These are phyloP conservation scores for Neonectria neomacrospora DNA, from an alignment of 2,329 filamentous ascomycete species.

Conservation along the genomic window DNA sequence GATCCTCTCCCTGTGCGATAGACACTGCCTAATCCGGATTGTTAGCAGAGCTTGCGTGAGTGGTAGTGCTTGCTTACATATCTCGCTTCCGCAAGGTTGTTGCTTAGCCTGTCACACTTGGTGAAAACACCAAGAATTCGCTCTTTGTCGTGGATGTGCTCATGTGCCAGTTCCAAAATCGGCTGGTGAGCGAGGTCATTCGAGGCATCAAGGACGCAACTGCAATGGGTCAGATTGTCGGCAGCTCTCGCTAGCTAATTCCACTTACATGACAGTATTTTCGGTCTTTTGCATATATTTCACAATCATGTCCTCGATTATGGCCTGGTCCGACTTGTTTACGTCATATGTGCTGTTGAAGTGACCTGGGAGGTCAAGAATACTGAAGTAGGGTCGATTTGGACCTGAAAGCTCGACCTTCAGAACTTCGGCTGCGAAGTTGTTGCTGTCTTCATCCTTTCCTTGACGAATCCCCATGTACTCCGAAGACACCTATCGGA, in stretches of 20 bases:
- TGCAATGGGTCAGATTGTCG: conserved; percentile 22
- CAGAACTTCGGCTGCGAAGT: conserved; percentile 52
- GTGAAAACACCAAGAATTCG: conserved; percentile 53
- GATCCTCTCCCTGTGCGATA: conserved; percentile 16
- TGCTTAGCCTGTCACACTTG: conserved; percentile 48
- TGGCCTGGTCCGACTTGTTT: conserved; percentile 45
- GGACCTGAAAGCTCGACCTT: conserved; percentile 53
- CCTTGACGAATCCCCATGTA: conserved; percentile 48
- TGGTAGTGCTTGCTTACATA: neutral
- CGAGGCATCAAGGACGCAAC: conserved; percentile 49
- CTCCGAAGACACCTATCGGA: conserved; percentile 40
- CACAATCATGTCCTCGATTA: conserved; percentile 47
- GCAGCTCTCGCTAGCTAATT: neutral
- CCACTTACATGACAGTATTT: conserved; percentile 53
- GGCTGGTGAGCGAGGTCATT: conserved; percentile 47
- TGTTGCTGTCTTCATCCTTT: conserved; percentile 40
- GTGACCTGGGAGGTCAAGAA: conserved; percentile 52
- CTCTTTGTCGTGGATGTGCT: conserved; percentile 40
- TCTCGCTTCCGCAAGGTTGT: conserved; percentile 25
- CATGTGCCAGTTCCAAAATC: conserved; percentile 44
- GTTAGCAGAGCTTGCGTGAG: conserved; percentile 6
- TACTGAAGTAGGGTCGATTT: conserved; percentile 50
- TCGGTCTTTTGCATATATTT: conserved; percentile 50
- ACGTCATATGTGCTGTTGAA: conserved; percentile 42
- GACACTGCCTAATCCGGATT: conserved; percentile 25